A percentile compares a stretch with the other conserved stretches of the same genome.
Evolutionary conservation across 1,139 yeast genomes (phyloP).

Genomic region (Blastobotrys petasosporus): DNA sequence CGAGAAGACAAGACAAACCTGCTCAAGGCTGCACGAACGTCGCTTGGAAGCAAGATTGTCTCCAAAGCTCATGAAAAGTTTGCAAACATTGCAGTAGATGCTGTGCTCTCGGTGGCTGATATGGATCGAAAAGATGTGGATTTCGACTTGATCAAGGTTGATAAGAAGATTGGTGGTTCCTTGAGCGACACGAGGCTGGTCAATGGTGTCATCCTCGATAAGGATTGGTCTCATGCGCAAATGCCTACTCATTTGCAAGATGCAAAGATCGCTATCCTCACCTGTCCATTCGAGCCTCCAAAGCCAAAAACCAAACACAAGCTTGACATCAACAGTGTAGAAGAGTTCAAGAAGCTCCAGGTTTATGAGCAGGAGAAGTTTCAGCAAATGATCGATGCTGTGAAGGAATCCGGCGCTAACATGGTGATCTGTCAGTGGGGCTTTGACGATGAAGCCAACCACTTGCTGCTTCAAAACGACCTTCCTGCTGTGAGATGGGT

Average conservation of each 20-base stretch:
- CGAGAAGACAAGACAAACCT: conserved; percentile 42
- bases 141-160: conserved; percentile 90
- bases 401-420: conserved; percentile 89
- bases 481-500: conserved; percentile 98
- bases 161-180: conserved; percentile 94
- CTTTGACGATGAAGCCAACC: conserved; percentile 98
- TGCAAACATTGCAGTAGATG: conserved; percentile 96
- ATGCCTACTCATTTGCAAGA: conserved; percentile 81
- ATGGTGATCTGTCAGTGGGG: conserved; percentile 99
- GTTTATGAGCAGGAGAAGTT: conserved; percentile 88
- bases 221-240: conserved; percentile 97
- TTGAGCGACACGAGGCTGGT: conserved; percentile 79
- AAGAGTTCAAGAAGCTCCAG: conserved; percentile 86
- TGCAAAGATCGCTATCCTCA: conserved; percentile 86
- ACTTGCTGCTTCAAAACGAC: conserved; percentile 76
- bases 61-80: conserved; percentile 90
- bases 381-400: conserved; percentile 80
- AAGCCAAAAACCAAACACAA: conserved; percentile 98
- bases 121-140: conserved; percentile 90
- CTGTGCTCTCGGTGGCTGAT: conserved; percentile 89
- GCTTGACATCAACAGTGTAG: conserved; percentile 85
- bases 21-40: conserved; percentile 88
- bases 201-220: conserved; percentile 88
- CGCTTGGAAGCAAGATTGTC: conserved; percentile 92
- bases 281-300: conserved; percentile 99